Evolutionary conservation across 202 grass and related monocot species (phyloP), one percentile per base, ranked within the genome.

Genomic region (Setaria italica): DNA sequence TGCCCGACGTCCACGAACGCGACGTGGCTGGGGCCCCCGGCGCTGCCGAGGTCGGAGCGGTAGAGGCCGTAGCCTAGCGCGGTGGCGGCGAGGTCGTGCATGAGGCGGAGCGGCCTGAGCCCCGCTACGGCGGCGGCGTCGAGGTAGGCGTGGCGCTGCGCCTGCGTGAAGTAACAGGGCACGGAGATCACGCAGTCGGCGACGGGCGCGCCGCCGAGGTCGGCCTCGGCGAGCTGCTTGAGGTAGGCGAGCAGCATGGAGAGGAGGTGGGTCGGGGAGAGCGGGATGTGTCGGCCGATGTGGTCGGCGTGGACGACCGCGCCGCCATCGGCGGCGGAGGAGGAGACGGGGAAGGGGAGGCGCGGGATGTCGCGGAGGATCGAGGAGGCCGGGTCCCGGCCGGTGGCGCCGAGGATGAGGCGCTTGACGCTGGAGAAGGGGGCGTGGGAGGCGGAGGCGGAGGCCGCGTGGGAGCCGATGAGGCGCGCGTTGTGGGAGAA

Each of bases 51-150:
- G 86, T 99, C 97, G 29, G 90, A 89, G 80, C 91, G 92, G 86
- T 99, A 99, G 88, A 99, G 95, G 30, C 97, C 97, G 70, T 99
- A 97, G n/a, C 92, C 94, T 12, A 99, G 90, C 20, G 93, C 92
- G 9, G 97, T 93, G 30, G 97, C 97, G 1, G 94, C 82, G 50
- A 90, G 85, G 82, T 99, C 97, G 47, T 99, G 97, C 94, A 99
- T 90, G 78, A 99, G 83, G 20, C 97, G 89, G 62, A 99, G 87
- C 45, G 92, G 94, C 0, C 87, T 54, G 85, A 99, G 87, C 13
- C 97, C 97, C 5, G 94, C 97, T 43, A 99, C 89, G 58, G 89
- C 64, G 7, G 97, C 97, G 2, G 97, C 94, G 46, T 97, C 91
- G 75, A 81, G 82, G 79, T 94, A 94, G 20, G 88, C 91, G 2